These are phyloP conservation scores for Elsinoe ampelina DNA, from an alignment of 2,329 filamentous ascomycete genomes.

Conservation along the genomic window DNA sequence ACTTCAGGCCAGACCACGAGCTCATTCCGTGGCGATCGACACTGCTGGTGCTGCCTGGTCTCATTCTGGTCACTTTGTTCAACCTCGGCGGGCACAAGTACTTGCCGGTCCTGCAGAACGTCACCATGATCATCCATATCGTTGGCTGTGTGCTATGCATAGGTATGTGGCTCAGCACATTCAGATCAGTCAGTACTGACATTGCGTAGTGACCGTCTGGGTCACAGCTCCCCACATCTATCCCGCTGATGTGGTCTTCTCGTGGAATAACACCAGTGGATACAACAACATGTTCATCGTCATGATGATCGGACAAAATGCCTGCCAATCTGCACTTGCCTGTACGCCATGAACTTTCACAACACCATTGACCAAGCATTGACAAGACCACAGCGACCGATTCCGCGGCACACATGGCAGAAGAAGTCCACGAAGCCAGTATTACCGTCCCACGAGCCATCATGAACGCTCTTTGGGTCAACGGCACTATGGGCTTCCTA, in stretches of 20 bases:
- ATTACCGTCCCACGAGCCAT: constrained; percentile 24
- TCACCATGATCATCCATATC: constrained; percentile 32
- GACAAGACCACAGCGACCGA: constrained; percentile 8
- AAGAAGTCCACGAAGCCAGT: constrained; percentile 25
- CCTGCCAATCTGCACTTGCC: constrained; percentile 22
- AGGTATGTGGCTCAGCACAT: neutral
- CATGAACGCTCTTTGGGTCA: constrained; percentile 22
- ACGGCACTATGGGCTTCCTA: constrained; percentile 30
- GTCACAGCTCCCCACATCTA: constrained; percentile 22
- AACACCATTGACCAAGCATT: neutral
- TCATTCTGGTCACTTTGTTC: neutral
- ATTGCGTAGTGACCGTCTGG: constrained; percentile 17
- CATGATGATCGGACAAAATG: constrained; percentile 28
- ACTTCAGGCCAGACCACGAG: constrained; percentile 9
- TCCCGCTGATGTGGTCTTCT: constrained; percentile 27
- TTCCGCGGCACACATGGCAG: constrained; percentile 21
- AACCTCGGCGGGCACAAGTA: constrained; percentile 1
- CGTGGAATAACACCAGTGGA: constrained; percentile 31
- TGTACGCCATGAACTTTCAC: constrained; percentile 14
- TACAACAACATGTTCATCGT: constrained; percentile 28
- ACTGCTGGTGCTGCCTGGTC: constrained; percentile 1
- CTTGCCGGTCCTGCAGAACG: constrained; percentile 25
- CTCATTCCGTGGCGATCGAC: constrained; percentile 9
- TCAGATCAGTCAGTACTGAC: neutral
- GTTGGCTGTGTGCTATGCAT: constrained; percentile 17